Conservation (phyloP, 345 rosid genomes). For the Turritis glabra region DNA sequence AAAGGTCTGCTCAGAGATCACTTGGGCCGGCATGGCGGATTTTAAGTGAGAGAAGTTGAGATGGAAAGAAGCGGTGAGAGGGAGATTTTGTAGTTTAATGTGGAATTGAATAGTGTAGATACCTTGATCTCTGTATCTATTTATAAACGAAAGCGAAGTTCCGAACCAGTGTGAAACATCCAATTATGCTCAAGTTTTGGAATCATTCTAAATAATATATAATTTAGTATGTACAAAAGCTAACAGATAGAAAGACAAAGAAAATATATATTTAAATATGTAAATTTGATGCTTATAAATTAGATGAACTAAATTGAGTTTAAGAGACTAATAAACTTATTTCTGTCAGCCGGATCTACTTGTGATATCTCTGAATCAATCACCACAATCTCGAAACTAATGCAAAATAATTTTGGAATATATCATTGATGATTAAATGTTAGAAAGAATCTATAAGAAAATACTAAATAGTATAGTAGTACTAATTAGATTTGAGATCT, state of each 20-base stretch:
- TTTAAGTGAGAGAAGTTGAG: neutral
- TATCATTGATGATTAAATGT: conserved; percentile 23
- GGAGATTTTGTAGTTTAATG: neutral
- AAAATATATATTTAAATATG: neutral
- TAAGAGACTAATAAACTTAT: neutral
- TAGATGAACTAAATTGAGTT: neutral
- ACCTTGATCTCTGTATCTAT: conserved; percentile 1
- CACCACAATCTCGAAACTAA: neutral
- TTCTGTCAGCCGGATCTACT: conserved; percentile 11
- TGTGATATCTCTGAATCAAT: neutral
- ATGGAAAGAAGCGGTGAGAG: neutral
- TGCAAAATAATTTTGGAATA: neutral
- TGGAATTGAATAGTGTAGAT: conserved; percentile 14
- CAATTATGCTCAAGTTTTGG: conserved; percentile 29
- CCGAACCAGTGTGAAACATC: conserved; percentile 33
- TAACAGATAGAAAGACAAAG: conserved; percentile 6
- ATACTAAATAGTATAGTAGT: neutral
- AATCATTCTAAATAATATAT: conserved; percentile 15
- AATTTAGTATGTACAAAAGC: conserved; percentile 11
- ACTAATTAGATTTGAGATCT: conserved; percentile 20
- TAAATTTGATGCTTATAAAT: neutral
- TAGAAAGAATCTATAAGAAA: conserved; percentile 1
- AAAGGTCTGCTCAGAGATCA: conserved; percentile 53
- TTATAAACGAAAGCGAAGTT: conserved; percentile 22
- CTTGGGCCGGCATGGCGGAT: conserved; percentile 51